Conservation (phyloP, 805 yeast species). For the Zygosaccharomyces siamensis region DNA sequence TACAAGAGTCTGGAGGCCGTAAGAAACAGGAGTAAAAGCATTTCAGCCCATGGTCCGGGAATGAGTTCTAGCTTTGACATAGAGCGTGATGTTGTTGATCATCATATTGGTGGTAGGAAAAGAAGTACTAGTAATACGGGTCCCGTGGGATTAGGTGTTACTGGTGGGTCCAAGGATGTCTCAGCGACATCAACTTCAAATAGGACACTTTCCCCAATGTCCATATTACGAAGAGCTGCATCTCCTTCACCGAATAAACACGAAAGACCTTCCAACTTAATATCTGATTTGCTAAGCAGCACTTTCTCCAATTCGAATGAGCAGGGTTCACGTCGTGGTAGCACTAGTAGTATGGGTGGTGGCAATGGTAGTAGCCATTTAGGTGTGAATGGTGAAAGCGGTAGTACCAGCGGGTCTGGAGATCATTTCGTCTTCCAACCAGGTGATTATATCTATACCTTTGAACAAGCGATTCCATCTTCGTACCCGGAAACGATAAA, state of each 20-base stretch:
- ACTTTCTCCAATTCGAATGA: constrained; percentile 19
- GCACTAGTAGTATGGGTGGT: background rate
- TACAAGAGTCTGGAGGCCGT: constrained; percentile 19
- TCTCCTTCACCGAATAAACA: constrained; percentile 19
- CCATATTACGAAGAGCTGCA: constrained; percentile 26
- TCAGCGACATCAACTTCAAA: constrained; percentile 5
- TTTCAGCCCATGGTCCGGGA: constrained; percentile 30
- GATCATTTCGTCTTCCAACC: constrained; percentile 56
- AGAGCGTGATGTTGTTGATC: constrained; percentile 3
- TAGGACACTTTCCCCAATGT: constrained; percentile 30
- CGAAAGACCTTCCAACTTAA: constrained; percentile 20
- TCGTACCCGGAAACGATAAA: constrained; percentile 74
- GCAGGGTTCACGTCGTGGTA: constrained; percentile 7
- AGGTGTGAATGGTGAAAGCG: background rate
- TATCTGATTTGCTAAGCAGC: constrained; percentile 27
- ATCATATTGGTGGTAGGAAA: background rate
- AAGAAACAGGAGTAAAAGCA: constrained; percentile 9
- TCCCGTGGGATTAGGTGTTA: background rate
- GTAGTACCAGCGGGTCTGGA: constrained; percentile 18
- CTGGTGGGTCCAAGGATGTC: background rate
- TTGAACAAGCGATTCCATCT: constrained; percentile 82
- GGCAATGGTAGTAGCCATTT: background rate
- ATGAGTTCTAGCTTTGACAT: constrained; percentile 8
- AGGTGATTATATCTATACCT: constrained; percentile 89
- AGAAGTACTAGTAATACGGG: constrained; percentile 8